Conservation (phyloP, 2,329 filamentous ascomycete genomes). For the Neobulgaria alba region DNA sequence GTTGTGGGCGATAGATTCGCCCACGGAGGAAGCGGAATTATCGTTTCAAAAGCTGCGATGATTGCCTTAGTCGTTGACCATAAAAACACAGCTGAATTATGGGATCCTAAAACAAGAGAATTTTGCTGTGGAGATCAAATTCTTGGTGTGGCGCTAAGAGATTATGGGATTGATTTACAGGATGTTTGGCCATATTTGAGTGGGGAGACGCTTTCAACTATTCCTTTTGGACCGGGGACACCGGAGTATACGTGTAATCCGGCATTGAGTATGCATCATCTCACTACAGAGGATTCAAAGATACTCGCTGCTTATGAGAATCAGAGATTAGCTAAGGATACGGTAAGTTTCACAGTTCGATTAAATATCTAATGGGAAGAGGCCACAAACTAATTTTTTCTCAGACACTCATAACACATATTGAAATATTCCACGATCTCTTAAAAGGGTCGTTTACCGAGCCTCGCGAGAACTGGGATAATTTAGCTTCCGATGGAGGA, state of each 20-base stretch:
- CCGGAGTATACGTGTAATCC: slow-evolving; percentile 46
- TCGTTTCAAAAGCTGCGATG: slow-evolving; percentile 44
- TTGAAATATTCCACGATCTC: background rate
- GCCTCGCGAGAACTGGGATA: background rate
- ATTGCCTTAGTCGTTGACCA: slow-evolving; percentile 36
- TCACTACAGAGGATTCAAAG: slow-evolving; percentile 32
- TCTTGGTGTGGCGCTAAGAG: slow-evolving; percentile 38
- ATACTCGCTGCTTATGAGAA: background rate
- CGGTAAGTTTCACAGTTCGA: background rate
- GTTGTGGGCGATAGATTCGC: slow-evolving; percentile 39
- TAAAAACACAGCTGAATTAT: slow-evolving; percentile 37
- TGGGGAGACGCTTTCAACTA: slow-evolving; percentile 43
- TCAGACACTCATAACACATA: background rate
- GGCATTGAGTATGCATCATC: slow-evolving; percentile 46
- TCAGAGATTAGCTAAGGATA: background rate
- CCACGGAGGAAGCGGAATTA: slow-evolving; percentile 48
- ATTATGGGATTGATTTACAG: slow-evolving; percentile 32
- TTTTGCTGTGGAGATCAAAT: slow-evolving; percentile 47
- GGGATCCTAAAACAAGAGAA: slow-evolving; percentile 33
- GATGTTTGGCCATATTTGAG: slow-evolving; percentile 46
- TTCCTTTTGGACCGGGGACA: slow-evolving; percentile 36
- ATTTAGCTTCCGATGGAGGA: background rate
- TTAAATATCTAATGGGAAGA: background rate
- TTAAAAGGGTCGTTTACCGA: background rate
- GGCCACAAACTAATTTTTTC: background rate